Base-by-base conservation (phyloP, 108 stramenopile genomes). In the Hondaea fermentalgiana region DNA sequence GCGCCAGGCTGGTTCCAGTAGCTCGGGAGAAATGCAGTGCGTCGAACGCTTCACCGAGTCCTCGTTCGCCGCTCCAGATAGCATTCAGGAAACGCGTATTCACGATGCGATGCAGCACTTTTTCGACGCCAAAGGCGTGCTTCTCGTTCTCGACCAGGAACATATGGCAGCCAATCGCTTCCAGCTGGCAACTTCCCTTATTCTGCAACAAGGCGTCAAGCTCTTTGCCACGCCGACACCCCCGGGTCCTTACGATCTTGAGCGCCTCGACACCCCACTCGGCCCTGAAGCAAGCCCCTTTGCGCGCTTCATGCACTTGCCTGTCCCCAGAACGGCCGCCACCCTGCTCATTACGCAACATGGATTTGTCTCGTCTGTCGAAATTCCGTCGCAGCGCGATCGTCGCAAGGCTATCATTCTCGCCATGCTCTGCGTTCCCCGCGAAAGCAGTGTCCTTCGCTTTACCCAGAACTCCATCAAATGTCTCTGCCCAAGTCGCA, bases 41-140 rank as follows among this genome's bases (percentile, higher is more conserved):
- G 49, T 47, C 51, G 49, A 83, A 17, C 76, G 76, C 51, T 83
- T 83, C 4, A 53, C 45, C 12, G 76, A 83, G 19, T 83, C 76
- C 43, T 47, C 76, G 2, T 53, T 83, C 16, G 76, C 76, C 51
- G 49, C 76, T 21, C 49, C 76, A 6, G 49, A 47, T 12, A 53
- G 76, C n/a, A 53, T 83, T 23, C 49, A 83, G 28, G 76, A 83
- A 83, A 53, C 51, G n/a, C 76, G 76, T 17, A 83, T 83, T 17
- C 49, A 53, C 76, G 76, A 83, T 35, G 76, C 76, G 19, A 83
- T 83, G 49, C 45, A 53, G 51, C 76, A 83, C 76, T 83, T 83
- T 35, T 83, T 83, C 28, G 76, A 83, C 23, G 45, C 76, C 12
- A 83, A 83, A 1, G 76, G 76, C 28, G 76, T 83, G 8, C 76